These are phyloP conservation scores for Elsinoe australis DNA, from an alignment of 2,329 filamentous ascomycete genomes.

Conservation along the genomic window DNA sequence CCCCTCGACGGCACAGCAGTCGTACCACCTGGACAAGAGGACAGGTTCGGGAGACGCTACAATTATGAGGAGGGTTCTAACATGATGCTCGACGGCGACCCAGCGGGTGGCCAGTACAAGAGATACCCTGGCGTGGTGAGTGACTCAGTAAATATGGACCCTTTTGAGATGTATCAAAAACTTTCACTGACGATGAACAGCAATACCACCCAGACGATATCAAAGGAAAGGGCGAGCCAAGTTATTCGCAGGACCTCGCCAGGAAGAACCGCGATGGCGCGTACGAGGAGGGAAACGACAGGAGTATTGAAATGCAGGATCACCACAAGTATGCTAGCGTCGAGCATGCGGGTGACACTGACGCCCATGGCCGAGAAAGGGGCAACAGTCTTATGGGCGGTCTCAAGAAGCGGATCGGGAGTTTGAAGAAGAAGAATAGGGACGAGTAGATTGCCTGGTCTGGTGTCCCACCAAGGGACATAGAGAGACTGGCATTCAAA, in stretches of 20 bases:
- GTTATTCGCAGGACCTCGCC: conserved; percentile 61
- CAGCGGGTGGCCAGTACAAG: conserved; percentile 66
- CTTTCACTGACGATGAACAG: conserved; percentile 22
- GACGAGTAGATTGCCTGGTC: conserved; percentile 16
- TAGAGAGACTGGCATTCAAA: not conserved
- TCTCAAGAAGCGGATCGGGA: conserved; percentile 43
- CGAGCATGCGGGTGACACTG: conserved; percentile 22
- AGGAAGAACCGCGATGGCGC: conserved; percentile 32
- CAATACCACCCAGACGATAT: conserved; percentile 67
- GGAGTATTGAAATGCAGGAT: conserved; percentile 28
- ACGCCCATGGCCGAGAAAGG: conserved; percentile 23
- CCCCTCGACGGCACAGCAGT: conserved; percentile 73
- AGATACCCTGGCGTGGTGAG: conserved; percentile 66
- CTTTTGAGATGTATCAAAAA: not conserved
- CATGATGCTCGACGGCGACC: conserved; percentile 66
- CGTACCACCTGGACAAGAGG: conserved; percentile 64
- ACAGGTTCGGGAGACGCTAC: conserved; percentile 62
- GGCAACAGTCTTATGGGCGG: conserved; percentile 33
- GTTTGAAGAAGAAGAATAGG: conserved; percentile 34
- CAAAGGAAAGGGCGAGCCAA: conserved; percentile 75
- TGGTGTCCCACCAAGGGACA: no score
- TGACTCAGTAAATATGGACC: not conserved
- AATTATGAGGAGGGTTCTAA: conserved; percentile 80
- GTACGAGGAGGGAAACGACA: conserved; percentile 29
- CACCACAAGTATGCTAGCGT: conserved; percentile 27